Conservation (phyloP, 2,329 filamentous ascomycete genomes). For the Lecanoromycetidae sp. region DNA sequence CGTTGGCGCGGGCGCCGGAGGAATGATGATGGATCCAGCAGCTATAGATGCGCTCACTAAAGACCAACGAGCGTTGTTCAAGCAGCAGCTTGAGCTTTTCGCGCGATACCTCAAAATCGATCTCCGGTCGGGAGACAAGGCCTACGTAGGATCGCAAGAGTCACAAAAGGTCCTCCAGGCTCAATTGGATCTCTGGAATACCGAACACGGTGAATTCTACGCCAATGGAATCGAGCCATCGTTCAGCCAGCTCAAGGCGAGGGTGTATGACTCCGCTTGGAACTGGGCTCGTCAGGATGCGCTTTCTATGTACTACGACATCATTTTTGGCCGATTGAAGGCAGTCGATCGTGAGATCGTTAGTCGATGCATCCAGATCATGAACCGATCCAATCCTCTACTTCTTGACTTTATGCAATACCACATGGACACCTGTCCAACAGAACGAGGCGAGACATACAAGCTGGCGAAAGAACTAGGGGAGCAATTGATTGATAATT, state of each 20-base stretch:
- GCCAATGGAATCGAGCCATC: conserved; percentile 86
- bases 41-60: conserved; percentile 95
- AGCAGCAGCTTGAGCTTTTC: conserved; percentile 92
- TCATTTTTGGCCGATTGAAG: conserved; percentile 90
- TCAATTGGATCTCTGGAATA: conserved; percentile 87
- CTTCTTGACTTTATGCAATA: conserved; percentile 99
- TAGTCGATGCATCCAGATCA: conserved; percentile 95
- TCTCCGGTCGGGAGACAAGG: conserved; percentile 90
- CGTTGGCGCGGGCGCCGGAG: conserved; percentile 55
- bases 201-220: conserved; percentile 94
- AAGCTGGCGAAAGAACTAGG: conserved; percentile 93
- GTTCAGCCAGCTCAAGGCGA: conserved; percentile 86
- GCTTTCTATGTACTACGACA: conserved; percentile 96
- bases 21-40: conserved; percentile 99
- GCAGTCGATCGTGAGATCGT: conserved; percentile 95
- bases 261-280: conserved; percentile 96
- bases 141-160: conserved; percentile 71
- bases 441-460: conserved; percentile 93
- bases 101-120: conserved; percentile 96
- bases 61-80: conserved; percentile 90
- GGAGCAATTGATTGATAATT: conserved; percentile 90
- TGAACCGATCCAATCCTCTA: conserved; percentile 95
- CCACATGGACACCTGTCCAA: conserved; percentile 97
- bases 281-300: conserved; percentile 98
- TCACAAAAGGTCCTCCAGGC: conserved; percentile 79